Conservation (phyloP, 169 alveolate species). For the Cystoisospora suis region DNA sequence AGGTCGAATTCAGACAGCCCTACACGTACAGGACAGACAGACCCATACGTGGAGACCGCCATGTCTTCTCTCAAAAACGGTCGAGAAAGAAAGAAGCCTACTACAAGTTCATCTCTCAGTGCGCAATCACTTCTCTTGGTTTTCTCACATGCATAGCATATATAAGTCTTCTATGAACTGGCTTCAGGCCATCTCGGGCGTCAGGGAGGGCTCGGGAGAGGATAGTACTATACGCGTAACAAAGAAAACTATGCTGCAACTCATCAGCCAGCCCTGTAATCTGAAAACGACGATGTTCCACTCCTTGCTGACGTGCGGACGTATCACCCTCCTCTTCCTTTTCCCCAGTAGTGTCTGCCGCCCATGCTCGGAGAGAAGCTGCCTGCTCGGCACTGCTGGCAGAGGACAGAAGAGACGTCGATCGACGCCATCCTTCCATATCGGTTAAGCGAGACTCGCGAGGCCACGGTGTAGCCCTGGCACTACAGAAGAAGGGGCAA, state of each 20-base stretch:
- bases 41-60: background rate
- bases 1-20: too few relatives aligned
- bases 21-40: background rate
- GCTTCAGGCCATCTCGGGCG: conserved; percentile 84
- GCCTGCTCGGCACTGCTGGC: background rate
- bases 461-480: background rate
- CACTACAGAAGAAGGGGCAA: background rate
- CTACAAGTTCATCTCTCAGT: too few relatives aligned
- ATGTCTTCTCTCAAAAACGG: background rate
- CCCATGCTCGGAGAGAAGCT: background rate
- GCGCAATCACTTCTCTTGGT: background rate
- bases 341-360: too few relatives aligned
- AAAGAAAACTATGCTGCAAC: conserved; percentile 72
- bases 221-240: conserved; percentile 82
- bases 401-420: background rate
- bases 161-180: conserved; percentile 82
- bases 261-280: conserved; percentile 65
- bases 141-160: conserved; percentile 83
- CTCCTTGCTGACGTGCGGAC: too few relatives aligned
- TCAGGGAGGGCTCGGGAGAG: conserved; percentile 85
- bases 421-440: too few relatives aligned
- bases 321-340: too few relatives aligned
- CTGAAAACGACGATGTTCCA: background rate
- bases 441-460: too few relatives aligned
- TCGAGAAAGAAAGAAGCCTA: too few relatives aligned